Evolutionary conservation across 2,329 filamentous ascomycete genomes (phyloP), one percentile per base, ranked within the genome.

Genomic region (Paracorniculantispora psalliotae): DNA sequence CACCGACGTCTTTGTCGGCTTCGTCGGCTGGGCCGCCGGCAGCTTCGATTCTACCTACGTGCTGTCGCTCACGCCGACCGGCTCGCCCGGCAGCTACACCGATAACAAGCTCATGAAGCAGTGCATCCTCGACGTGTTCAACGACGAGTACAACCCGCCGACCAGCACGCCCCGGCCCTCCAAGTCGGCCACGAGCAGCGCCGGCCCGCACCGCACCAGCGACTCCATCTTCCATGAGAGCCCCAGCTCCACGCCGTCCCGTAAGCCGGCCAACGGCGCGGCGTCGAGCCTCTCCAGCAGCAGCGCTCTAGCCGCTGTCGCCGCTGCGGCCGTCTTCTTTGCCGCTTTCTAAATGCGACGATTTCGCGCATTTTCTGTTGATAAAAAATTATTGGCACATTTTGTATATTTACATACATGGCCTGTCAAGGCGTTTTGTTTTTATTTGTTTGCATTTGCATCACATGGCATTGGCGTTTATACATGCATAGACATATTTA

Each of bases 21-120:
- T 80, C 46, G 74, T 79, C 10, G 76, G 67, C 54, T 79, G 78
- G 77, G 75, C 69, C 9, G 78, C 77, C 8, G 77, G 78, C 9
- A 75, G 73, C 62, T 78, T 79, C 63, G 69, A 71, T 57, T 63
- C 66, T 6, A 69, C 69, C 2, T 79, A 80, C 60, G 63, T 78
- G 41, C 64, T 80, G 48, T 75, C 72, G 33, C 65, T 79, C n/a
- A 78, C 77, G 25, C 77, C 78, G 1, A 41, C 60, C 0, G 64
- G 64, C 35, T 55, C 62, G 5, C 59, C 63, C 2, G 65, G 67
- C 37, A 57, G 57, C 3, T 73, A 68, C 56, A 63, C 57, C 44
- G 74, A 80, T 63, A 77, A 72, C 61, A 61, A 72, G n/a, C 64
- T 80, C 30, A 73, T 77, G 73, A 70, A 71, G 47, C 62, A 76